These are phyloP conservation scores for Aspergillus sp. DNA, from an alignment of 2,329 filamentous ascomycete species.

Conservation along the genomic window DNA sequence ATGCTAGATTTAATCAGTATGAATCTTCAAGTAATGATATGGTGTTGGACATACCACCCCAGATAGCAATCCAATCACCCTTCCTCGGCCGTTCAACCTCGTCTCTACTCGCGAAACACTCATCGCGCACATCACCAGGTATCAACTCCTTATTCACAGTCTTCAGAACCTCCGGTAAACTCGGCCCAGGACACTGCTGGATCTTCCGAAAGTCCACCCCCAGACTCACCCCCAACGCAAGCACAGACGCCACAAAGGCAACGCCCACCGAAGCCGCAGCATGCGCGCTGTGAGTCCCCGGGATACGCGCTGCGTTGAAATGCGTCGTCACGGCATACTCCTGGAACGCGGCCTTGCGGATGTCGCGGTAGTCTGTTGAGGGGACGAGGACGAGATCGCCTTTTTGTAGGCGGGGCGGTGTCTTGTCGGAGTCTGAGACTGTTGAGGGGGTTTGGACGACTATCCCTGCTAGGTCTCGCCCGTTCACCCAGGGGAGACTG, in stretches of 20 bases:
- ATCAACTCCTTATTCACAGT: conserved; percentile 49
- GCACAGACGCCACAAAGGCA: conserved; percentile 67
- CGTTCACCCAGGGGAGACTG: conserved; percentile 66
- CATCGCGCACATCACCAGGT: conserved; percentile 61
- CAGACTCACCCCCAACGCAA: conserved; percentile 68
- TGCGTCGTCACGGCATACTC: conserved; percentile 65
- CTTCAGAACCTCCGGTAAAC: conserved; percentile 56
- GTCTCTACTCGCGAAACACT: conserved; percentile 60
- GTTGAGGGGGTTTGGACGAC: conserved; percentile 50
- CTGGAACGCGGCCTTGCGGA: conserved; percentile 70
- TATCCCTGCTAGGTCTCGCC: conserved; percentile 67
- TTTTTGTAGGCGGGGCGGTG: conserved; percentile 50
- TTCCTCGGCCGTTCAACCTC: conserved; percentile 54
- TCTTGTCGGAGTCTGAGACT: conserved; percentile 19
- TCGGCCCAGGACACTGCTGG: conserved; percentile 53
- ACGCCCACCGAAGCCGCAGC: conserved; percentile 66
- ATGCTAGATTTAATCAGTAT: conserved; percentile 41
- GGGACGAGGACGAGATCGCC: conserved; percentile 64
- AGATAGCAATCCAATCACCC: conserved; percentile 72
- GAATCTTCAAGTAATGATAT: no score
- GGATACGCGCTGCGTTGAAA: conserved; percentile 65
- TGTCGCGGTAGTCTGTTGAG: conserved; percentile 72
- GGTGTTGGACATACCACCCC: conserved; percentile 59
- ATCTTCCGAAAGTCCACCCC: conserved; percentile 61
- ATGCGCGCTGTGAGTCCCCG: conserved; percentile 48